phyloP scores from a whole-genome alignment of 495 filamentous ascomycete genomes.

The Aspergillus bertholletiae region DNA sequence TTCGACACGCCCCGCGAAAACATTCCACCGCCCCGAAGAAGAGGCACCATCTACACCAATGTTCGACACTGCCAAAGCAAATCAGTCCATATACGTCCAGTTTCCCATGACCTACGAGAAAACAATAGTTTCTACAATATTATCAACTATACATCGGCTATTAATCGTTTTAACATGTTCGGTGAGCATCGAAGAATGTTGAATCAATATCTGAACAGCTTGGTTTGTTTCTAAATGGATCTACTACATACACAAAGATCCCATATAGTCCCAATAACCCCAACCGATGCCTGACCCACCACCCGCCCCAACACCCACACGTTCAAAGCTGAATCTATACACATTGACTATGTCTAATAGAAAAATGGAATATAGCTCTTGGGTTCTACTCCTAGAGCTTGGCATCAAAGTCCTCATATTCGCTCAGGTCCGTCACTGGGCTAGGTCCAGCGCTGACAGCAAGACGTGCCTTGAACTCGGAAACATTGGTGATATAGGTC shows the following conservation, averaged over 20 bases:
- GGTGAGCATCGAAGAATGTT: background rate
- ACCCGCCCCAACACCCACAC: background rate
- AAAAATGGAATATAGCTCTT: background rate
- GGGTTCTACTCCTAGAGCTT: slow-evolving; percentile 56
- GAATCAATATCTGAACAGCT: background rate
- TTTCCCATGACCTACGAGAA: background rate
- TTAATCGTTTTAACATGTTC: background rate
- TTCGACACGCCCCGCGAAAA: slow-evolving; percentile 12
- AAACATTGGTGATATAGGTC: slow-evolving; percentile 65
- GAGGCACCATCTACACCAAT: background rate
- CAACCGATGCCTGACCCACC: background rate
- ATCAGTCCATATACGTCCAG: background rate
- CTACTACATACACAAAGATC: background rate
- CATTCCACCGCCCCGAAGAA: slow-evolving; percentile 12
- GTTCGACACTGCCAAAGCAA: too few species aligned
- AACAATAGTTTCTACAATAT: background rate
- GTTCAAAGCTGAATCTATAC: background rate
- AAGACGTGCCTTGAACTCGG: slow-evolving; percentile 71
- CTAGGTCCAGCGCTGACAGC: slow-evolving; percentile 64
- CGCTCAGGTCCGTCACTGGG: slow-evolving; percentile 69
- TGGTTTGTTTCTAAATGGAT: background rate
- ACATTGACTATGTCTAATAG: background rate
- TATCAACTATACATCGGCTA: background rate
- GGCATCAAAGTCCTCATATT: slow-evolving; percentile 76
- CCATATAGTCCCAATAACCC: background rate